Evolutionary conservation across 2,329 filamentous ascomycete genomes (phyloP).

Genomic region (Trematosphaeria pertusa): DNA sequence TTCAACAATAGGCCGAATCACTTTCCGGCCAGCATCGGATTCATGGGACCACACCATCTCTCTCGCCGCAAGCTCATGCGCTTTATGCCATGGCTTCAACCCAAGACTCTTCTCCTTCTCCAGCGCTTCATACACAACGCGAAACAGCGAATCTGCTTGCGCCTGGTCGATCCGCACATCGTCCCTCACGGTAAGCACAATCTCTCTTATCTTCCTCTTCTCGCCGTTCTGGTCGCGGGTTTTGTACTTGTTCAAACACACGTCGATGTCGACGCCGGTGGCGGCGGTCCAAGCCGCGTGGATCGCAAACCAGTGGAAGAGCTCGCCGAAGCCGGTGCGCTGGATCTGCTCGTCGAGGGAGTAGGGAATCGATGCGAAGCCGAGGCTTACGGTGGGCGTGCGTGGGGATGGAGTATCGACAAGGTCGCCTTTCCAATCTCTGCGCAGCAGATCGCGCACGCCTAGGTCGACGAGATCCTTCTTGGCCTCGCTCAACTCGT

Average conservation of each 20-base stretch:
- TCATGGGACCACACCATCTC: slow-evolving; percentile 58
- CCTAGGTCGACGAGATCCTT: slow-evolving; percentile 52
- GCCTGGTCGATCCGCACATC: slow-evolving; percentile 54
- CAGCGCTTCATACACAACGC: slow-evolving; percentile 50
- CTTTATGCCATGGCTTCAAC: slow-evolving; percentile 54
- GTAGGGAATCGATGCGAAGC: slow-evolving; percentile 56
- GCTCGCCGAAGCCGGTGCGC: slow-evolving; percentile 55
- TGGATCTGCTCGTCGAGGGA: slow-evolving; percentile 55
- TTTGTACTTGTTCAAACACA: slow-evolving; percentile 57
- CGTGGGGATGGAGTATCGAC: slow-evolving; percentile 56
- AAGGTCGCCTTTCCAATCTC: slow-evolving; percentile 58
- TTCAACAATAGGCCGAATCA: slow-evolving; percentile 56
- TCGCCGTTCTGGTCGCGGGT: slow-evolving; percentile 46
- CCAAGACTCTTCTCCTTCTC: slow-evolving; percentile 49
- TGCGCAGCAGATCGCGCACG: slow-evolving; percentile 54
- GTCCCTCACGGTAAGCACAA: slow-evolving; percentile 54
- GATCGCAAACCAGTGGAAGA: slow-evolving; percentile 59
- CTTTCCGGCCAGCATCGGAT: slow-evolving; percentile 51
- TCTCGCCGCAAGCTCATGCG: slow-evolving; percentile 48
- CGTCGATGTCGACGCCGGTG: slow-evolving; percentile 53
- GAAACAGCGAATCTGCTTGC: slow-evolving; percentile 54
- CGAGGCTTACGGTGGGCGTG: slow-evolving; percentile 56
- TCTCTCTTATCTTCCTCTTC: slow-evolving; percentile 57
- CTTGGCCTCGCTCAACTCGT: slow-evolving; percentile 51
- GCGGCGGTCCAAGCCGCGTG: slow-evolving; percentile 58